Conservation (phyloP, 345 rosid species). For the Streptanthus diversifolius region DNA sequence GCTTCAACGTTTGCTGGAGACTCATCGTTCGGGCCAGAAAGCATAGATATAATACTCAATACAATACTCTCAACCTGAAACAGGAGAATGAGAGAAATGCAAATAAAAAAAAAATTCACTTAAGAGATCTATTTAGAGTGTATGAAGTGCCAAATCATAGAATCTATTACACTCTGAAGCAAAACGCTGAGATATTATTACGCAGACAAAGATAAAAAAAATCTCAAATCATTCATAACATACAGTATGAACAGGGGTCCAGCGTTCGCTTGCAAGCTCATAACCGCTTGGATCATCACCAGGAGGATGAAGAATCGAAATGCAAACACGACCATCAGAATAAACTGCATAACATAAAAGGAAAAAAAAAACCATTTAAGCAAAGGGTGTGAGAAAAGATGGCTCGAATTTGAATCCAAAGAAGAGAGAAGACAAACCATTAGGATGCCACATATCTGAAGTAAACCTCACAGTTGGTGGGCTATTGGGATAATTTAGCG, state of each 20-base stretch:
- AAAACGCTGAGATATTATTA: neutral
- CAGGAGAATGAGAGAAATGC: neutral
- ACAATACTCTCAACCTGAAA: constrained; percentile 73
- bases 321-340: constrained; percentile 92
- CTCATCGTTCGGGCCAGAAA: constrained; percentile 85
- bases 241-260: constrained; percentile 97
- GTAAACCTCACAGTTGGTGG: constrained; percentile 90
- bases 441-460: constrained; percentile 98
- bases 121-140: neutral
- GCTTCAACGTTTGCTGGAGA: constrained; percentile 95
- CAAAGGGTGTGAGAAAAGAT: neutral
- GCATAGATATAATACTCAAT: constrained; percentile 85
- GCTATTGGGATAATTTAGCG: constrained; percentile 83
- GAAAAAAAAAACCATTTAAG: neutral
- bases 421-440: constrained; percentile 45
- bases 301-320: constrained; percentile 97
- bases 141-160: neutral
- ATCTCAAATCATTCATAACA: constrained; percentile 4
- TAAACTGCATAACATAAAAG: constrained; percentile 50
- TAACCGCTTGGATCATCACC: constrained; percentile 98
- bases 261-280: constrained; percentile 97
- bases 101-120: neutral
- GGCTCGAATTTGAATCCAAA: no score
- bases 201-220: neutral
- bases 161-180: neutral